Evolutionary conservation across 805 yeast genomes (phyloP), one percentile per base, ranked within the genome.

Genomic region (Vanderwaltozyma tropicalis): DNA sequence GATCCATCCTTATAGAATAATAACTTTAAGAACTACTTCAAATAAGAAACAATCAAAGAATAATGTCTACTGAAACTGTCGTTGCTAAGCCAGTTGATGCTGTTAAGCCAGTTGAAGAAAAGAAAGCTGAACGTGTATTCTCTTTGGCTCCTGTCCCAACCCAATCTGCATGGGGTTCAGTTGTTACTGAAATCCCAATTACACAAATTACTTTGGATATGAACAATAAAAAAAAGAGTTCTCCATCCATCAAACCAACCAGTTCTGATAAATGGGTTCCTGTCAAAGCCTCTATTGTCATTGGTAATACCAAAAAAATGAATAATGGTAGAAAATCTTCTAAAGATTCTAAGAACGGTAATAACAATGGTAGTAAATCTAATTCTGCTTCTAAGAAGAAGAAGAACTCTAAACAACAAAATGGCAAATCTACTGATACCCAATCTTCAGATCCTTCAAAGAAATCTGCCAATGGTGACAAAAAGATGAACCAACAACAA

Each of bases 261-360:
- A 21, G 48, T n/a, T 38, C 46, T n/a, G 50, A 57, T 8, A 81
- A 80, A 55, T 78, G 85, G 84, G 71, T 78, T 28, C 85, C 85
- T n/a, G 74, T 72, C 55, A 69, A 74, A 47, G 82, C 76, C 20
- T 61, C 73, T 30, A 72, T 72, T 34, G 69, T 69, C 20, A 63
- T 71, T 29, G 63, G 59, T 15, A 48, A 47, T 17, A 40, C 49
- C 18, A 47, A 45, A 40, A 45, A 36, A 27, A 28, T 42, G 5
- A 46, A 42, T 8, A 48, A 41, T 39, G 44, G 40, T 28, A 45
- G 37, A 17, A 43, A 42, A 20, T 21, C 39, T 37, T 21, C 43
- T 14, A 40, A 44, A 31, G 34, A 32, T 24, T 25, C 42, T 21
- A 45, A 38, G 31, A 43, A 35, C 14, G 38, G 29, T 14, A 41